These are phyloP conservation scores for Castanea mollissima DNA, from an alignment of 306 rosid species.

Conservation along the genomic window DNA sequence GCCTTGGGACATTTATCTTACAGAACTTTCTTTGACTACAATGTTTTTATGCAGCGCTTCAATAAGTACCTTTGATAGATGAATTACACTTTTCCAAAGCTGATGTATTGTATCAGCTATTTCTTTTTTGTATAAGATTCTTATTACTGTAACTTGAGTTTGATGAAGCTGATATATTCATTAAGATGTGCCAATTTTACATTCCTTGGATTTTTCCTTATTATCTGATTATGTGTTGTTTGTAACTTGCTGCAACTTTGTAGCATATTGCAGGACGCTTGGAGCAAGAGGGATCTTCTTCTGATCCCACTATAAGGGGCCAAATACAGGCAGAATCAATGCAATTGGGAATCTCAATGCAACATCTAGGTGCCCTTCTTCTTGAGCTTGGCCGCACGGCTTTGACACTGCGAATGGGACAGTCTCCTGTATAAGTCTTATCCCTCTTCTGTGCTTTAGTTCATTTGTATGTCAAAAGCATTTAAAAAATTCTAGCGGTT, in stretches of 20 bases:
- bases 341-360: slow-evolving; percentile 78
- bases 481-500: slow-evolving; percentile 14
- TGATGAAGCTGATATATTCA: not conserved
- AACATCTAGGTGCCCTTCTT: slow-evolving; percentile 86
- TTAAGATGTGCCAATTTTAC: slow-evolving; percentile 14
- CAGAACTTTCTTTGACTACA: not conserved
- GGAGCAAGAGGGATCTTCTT: slow-evolving; percentile 71
- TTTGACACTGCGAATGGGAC: slow-evolving; percentile 89
- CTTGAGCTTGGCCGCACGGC: slow-evolving; percentile 98
- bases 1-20: not conserved
- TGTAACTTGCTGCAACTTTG: slow-evolving; percentile 49
- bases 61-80: not conserved
- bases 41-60: not conserved
- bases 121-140: not conserved
- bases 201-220: slow-evolving; percentile 7
- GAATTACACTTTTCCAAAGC: not conserved
- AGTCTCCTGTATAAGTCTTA: slow-evolving; percentile 64
- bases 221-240: slow-evolving; percentile 32
- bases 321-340: slow-evolving; percentile 79
- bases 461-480: slow-evolving; percentile 14
- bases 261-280: slow-evolving; percentile 91
- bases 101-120: not conserved
- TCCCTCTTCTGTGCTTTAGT: slow-evolving; percentile 22
- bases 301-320: slow-evolving; percentile 54
- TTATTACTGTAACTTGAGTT: not conserved